Evolutionary conservation across 441 rosid species (phyloP).

Genomic region (Jatropha podagrica): DNA sequence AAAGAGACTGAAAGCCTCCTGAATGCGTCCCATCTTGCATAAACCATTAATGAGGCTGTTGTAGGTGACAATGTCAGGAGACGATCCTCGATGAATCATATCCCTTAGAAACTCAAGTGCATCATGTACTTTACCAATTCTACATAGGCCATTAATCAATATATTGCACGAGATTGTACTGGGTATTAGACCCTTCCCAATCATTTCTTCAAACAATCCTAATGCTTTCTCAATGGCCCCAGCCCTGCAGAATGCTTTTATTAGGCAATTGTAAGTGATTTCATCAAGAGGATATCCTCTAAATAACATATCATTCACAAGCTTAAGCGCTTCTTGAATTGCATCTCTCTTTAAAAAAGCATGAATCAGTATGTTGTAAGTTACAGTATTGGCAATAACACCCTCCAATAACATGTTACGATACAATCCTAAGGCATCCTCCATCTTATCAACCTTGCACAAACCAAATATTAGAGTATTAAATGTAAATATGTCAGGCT

Average conservation of each 20-base stretch:
- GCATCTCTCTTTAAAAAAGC: constrained; percentile 58
- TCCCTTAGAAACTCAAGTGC: constrained; percentile 69
- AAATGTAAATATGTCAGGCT: constrained; percentile 76
- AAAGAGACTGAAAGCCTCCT: constrained; percentile 65
- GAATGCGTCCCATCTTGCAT: constrained; percentile 54
- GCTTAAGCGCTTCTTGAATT: constrained; percentile 70
- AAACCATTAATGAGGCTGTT: constrained; percentile 79
- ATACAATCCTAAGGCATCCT: constrained; percentile 57
- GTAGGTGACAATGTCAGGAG: constrained; percentile 74
- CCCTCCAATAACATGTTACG: constrained; percentile 75
- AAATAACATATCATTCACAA: constrained; percentile 74
- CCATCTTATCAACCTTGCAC: constrained; percentile 53
- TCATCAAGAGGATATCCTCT: constrained; percentile 71
- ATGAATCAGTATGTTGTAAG: constrained; percentile 70
- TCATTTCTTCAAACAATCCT: constrained; percentile 76
- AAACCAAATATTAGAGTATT: constrained; percentile 71
- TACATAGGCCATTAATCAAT: constrained; percentile 64
- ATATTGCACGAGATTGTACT: constrained; percentile 71
- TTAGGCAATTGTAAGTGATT: constrained; percentile 72
- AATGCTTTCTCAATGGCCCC: constrained; percentile 64
- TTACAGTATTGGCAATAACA: constrained; percentile 72
- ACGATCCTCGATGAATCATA: constrained; percentile 64
- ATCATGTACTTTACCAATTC: constrained; percentile 51
- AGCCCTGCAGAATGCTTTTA: constrained; percentile 58
- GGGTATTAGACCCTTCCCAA: constrained; percentile 48